phyloP scores from a whole-genome alignment of 2,329 filamentous ascomycete genomes.

The Fusarium mundagurra region DNA sequence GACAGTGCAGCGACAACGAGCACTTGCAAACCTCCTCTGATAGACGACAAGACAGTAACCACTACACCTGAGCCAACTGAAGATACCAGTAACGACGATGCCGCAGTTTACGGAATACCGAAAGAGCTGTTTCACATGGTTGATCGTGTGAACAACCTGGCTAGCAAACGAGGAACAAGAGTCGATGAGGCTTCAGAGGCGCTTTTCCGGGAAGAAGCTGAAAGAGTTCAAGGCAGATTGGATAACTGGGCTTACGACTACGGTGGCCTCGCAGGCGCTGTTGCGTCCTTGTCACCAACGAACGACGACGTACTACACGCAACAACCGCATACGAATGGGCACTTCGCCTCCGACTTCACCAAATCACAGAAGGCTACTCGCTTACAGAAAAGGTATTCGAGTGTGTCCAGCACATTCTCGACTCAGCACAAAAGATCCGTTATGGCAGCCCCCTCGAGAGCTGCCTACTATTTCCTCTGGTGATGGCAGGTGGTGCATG shows the following conservation, averaged over 20 bases:
- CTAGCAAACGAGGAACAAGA: slow-evolving; percentile 1
- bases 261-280: neutral
- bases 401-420: neutral
- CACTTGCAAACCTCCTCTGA: slow-evolving; percentile 1
- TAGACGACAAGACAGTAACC: neutral
- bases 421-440: neutral
- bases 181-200: slow-evolving; percentile 3
- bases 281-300: neutral
- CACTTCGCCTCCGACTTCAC: slow-evolving; percentile 2
- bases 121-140: slow-evolving; percentile 11
- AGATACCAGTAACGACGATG: neutral
- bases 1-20: neutral
- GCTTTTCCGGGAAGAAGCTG: neutral
- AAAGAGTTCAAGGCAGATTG: neutral
- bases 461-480: neutral
- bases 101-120: neutral
- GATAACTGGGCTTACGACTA: slow-evolving; percentile 13
- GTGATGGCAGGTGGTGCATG: slow-evolving; percentile 6
- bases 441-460: neutral
- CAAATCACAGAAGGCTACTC: slow-evolving; percentile 11
- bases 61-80: neutral
- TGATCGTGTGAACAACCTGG: neutral
- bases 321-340: slow-evolving; percentile 11
- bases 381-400: neutral
- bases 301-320: slow-evolving; percentile 8